Evolutionary conservation across 108 stramenopile genomes (phyloP).

Genomic region (Pseudonitzschia delicatissima): DNA sequence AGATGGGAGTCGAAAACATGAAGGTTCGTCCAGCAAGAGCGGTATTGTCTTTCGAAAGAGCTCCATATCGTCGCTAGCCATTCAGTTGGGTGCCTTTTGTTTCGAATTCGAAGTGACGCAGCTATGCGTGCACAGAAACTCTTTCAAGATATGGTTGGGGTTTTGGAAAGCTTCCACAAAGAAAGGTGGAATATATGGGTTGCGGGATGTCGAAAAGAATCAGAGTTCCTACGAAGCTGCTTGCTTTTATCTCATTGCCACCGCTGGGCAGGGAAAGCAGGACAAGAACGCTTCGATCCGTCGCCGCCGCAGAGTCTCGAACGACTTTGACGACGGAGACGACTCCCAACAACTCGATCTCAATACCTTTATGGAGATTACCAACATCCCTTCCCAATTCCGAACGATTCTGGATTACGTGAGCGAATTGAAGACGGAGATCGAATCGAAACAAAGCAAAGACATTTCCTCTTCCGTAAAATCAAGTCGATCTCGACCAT

Average conservation of each 20-base stretch:
- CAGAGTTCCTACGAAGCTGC: conserved; percentile 54
- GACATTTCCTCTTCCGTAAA: neutral
- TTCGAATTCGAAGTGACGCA: conserved; percentile 24
- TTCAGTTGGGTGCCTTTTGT: conserved; percentile 38
- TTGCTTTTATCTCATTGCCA: conserved; percentile 54
- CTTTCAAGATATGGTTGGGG: conserved; percentile 7
- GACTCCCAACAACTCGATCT: neutral
- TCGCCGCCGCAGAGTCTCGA: neutral
- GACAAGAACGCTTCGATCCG: neutral
- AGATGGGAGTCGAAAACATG: neutral
- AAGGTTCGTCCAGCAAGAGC: neutral
- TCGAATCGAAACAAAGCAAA: neutral
- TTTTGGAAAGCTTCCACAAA: neutral
- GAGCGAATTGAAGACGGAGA: neutral
- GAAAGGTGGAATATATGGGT: neutral
- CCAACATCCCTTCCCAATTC: neutral
- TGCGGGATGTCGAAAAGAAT: conserved; percentile 40
- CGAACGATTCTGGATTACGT: conserved; percentile 7
- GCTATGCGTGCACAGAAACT: conserved; percentile 28
- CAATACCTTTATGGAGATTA: conserved; percentile 6
- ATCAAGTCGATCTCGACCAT: neutral
- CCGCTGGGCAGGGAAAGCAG: neutral
- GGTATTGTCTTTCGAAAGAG: neutral
- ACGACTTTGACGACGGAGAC: neutral
- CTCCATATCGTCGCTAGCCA: conserved; percentile 29